Percentiles rank a stretch among this genome's conserved stretches.
Evolutionary conservation across 257 asterid species (phyloP).

Genomic region (Petunia axillaris): DNA sequence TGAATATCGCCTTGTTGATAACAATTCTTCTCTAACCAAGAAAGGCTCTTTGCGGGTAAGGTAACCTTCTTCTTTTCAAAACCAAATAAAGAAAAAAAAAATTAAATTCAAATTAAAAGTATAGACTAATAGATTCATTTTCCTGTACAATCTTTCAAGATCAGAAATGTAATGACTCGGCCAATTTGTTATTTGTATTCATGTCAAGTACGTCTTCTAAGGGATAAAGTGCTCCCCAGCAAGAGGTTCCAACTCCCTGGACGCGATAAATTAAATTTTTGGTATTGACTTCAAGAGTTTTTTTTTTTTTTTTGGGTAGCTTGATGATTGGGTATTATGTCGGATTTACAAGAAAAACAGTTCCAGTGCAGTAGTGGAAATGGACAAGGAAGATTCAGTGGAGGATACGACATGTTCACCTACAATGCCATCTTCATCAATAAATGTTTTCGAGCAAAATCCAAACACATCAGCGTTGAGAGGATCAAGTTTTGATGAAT

Average conservation of each 20-base stretch:
- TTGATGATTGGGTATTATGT: conserved; percentile 59
- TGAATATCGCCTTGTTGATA: conserved; percentile 46
- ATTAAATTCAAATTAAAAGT: not conserved
- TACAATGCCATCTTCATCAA: conserved; percentile 20
- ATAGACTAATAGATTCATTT: not conserved
- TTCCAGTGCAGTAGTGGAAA: conserved; percentile 25
- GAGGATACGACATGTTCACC: conserved; percentile 23
- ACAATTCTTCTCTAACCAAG: conserved; percentile 29
- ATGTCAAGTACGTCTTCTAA: too few relatives aligned
- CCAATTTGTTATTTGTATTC: too few relatives aligned
- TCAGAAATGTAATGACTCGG: too few relatives aligned
- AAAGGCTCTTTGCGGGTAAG: conserved; percentile 46
- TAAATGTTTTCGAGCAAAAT: not conserved
- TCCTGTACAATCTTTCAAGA: too few relatives aligned
- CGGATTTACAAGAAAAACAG: conserved; percentile 50
- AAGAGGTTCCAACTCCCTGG: too few relatives aligned
- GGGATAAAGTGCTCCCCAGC: too few relatives aligned
- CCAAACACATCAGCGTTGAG: not conserved
- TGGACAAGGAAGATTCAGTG: conserved; percentile 27
- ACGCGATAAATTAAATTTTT: not conserved
- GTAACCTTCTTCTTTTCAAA: not conserved
- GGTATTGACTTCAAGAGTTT: not conserved
- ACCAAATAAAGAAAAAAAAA: not conserved
- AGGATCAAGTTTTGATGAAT: not conserved
- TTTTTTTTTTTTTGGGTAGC: conserved; percentile 26